These are phyloP conservation scores for Candida orba DNA, from an alignment of 805 yeast genomes.

Conservation along the genomic window DNA sequence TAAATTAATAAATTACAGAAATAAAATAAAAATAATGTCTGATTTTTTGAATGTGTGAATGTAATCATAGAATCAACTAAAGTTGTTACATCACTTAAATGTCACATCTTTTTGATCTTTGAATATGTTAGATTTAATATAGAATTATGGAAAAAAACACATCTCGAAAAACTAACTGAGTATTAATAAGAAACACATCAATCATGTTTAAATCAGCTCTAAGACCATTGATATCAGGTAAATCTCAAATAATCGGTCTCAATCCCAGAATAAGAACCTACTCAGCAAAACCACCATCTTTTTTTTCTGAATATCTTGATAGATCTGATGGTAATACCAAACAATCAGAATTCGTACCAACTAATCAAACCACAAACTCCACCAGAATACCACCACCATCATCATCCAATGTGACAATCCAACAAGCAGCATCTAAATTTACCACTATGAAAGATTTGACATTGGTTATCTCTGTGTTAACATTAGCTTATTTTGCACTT, in stretches of 20 bases:
- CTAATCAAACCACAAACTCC: neutral
- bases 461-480: conserved; percentile 34
- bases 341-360: neutral
- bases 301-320: conserved; percentile 3
- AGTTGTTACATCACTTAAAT: too few species aligned
- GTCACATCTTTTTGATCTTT: too few species aligned
- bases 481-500: conserved; percentile 41
- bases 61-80: too few species aligned
- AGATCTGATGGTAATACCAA: neutral
- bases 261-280: neutral
- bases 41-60: neutral
- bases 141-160: too few species aligned
- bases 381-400: neutral
- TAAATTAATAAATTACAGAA: too few species aligned
- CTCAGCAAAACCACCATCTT: conserved; percentile 4
- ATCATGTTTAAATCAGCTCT: too few species aligned
- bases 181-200: too few species aligned
- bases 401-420: neutral
- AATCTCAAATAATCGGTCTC: too few species aligned
- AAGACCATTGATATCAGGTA: too few species aligned
- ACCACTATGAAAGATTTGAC: conserved; percentile 31
- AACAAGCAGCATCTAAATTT: conserved; percentile 4
- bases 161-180: too few species aligned
- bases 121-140: too few species aligned
- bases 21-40: too few species aligned